Evolutionary conservation across 83 land plant species (phyloP), one percentile per base, ranked within the genome.

Genomic region (Picea abies): DNA sequence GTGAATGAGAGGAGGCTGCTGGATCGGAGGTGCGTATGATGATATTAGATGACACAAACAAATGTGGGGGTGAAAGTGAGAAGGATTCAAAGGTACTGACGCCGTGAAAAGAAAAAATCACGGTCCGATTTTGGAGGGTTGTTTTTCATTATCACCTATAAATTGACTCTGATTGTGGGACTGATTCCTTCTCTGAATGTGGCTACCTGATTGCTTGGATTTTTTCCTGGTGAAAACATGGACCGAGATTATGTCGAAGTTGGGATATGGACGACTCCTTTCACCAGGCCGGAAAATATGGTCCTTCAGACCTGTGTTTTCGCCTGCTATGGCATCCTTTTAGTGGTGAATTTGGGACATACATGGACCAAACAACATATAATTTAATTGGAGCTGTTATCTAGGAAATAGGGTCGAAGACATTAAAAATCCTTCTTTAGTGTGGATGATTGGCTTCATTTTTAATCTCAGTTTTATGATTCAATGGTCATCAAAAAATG

Each of bases 291-390:
- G 81, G 94, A 94, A 87, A 94, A 94, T 80, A 90, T 92, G 20
- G 94, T 94, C 29, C 92, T 94, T 80, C 94, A 93, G 89, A 91
- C 95, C 16, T 93, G 94, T 68, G 92, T 93, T 25, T 94, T 93
- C 19, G 91, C 96, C 56, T 94, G 94, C 80, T 92, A 94, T 69
- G 96, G 96, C 67, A 87, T 94, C 32, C 96, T 12, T 94, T 90
- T 80, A 94, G 94, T 64, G 96, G 98, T 32, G 98, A 96, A n/a
- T 95, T 95, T 85, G 98, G 98, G 20, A 85, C 94, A 10, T 95
- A 90, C 63, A 25, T 95, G 93, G 92, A 92, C 84, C 86, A 89
- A 76, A 90, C 80, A 66, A 94, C 98, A 2, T 94, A 94, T 79
- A 81, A 94, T 44, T 86, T 92, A 20, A 91, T 96, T 68, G 97